Evolutionary conservation across 2,329 filamentous ascomycete species (phyloP).

Genomic region (Lachnellula willkommii): DNA sequence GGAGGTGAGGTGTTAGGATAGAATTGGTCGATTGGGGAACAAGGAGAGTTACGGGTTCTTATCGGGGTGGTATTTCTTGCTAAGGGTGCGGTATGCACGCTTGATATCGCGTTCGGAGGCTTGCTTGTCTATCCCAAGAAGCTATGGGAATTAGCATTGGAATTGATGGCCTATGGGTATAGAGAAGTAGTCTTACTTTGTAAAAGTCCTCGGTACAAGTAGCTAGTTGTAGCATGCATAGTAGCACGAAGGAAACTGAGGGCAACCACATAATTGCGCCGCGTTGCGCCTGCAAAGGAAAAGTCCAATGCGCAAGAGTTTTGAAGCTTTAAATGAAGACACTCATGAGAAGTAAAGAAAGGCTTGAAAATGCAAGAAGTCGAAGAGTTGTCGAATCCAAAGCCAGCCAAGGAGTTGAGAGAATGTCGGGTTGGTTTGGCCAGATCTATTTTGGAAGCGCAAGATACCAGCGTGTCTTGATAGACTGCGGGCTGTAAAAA

Average conservation of each 20-base stretch:
- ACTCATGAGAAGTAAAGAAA: conserved; percentile 16
- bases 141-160: conserved; percentile 39
- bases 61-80: conserved; percentile 95
- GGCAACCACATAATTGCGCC: conserved; percentile 44
- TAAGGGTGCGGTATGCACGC: conserved; percentile 82
- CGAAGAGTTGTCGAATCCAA: conserved; percentile 7
- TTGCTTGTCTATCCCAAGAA: conserved; percentile 73
- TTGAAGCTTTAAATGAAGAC: conserved; percentile 6
- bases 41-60: conserved; percentile 73
- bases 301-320: conserved; percentile 2
- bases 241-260: conserved; percentile 47
- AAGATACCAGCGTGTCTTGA: conserved; percentile 14
- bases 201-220: conserved; percentile 70
- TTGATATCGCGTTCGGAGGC: conserved; percentile 88
- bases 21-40: neutral
- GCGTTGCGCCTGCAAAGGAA: conserved; percentile 12
- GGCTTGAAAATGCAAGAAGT: conserved; percentile 6
- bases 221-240: conserved; percentile 50
- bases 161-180: neutral
- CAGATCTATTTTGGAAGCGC: conserved; percentile 13
- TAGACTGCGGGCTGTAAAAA: too few relatives aligned
- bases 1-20: conserved; percentile 12
- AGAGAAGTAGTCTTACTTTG: conserved; percentile 48
- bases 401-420: neutral
- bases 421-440: conserved; percentile 3